Percentiles rank a stretch among this genome's conserved stretches.
Conservation (phyloP, 345 rosid species). For the Murraya paniculata region DNA sequence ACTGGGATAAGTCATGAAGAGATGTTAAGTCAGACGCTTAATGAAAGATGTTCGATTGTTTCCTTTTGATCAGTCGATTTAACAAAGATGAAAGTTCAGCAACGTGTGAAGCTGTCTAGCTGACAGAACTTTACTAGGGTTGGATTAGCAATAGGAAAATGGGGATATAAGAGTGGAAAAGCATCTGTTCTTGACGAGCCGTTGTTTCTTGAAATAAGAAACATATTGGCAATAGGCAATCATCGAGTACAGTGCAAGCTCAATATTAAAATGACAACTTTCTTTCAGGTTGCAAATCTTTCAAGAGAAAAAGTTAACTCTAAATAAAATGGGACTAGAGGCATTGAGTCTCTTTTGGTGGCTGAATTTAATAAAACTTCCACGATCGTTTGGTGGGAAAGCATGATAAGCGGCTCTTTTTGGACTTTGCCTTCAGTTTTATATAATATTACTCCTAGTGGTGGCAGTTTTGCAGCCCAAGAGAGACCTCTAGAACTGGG, state of each 20-base stretch:
- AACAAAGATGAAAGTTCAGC: not conserved
- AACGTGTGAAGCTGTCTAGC: not conserved
- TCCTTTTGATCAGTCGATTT: not conserved
- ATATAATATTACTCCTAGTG: not conserved
- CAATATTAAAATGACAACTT: not conserved
- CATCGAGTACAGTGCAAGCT: not conserved
- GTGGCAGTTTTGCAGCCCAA: not conserved
- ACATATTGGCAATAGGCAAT: not conserved
- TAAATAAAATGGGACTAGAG: not conserved
- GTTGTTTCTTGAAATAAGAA: not conserved
- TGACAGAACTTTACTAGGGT: not conserved
- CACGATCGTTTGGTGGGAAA: constrained; percentile 6
- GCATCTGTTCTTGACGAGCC: not conserved
- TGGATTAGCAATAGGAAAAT: not conserved
- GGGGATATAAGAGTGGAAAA: not conserved
- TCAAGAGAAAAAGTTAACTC: not conserved
- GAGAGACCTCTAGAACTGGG: not conserved
- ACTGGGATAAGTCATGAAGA: not conserved
- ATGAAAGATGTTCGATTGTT: not conserved
- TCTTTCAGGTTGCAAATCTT: not conserved
- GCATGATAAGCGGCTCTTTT: not conserved
- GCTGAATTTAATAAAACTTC: constrained; percentile 4
- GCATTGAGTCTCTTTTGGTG: constrained; percentile 12
- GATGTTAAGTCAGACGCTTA: not conserved
- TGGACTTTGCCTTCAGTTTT: not conserved